Conservation (phyloP, 306 rosid species). For the Casuarina equisetifolia region DNA sequence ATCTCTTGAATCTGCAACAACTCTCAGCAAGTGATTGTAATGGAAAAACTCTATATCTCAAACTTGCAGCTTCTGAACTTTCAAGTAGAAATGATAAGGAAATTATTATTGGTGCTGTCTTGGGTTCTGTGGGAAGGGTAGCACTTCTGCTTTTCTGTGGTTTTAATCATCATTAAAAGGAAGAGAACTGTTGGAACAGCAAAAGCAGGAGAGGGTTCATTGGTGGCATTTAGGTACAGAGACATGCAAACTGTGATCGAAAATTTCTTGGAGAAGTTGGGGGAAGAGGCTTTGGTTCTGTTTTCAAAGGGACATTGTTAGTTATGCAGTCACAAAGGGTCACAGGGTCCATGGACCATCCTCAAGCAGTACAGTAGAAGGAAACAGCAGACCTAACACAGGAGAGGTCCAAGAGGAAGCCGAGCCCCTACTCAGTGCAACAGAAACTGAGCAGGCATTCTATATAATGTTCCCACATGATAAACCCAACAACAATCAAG, state of each 20-base stretch:
- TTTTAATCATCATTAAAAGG: neutral
- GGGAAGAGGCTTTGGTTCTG: slow-evolving; percentile 93
- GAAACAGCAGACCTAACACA: too few relatives aligned
- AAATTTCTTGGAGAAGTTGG: slow-evolving; percentile 79
- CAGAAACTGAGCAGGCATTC: too few relatives aligned
- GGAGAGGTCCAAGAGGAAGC: too few relatives aligned
- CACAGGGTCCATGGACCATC: too few relatives aligned
- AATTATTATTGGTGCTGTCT: slow-evolving; percentile 32
- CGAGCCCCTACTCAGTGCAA: too few relatives aligned
- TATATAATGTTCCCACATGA: too few relatives aligned
- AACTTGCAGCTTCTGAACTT: slow-evolving; percentile 56
- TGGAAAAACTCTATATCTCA: slow-evolving; percentile 41
- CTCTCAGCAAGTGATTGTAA: slow-evolving; percentile 36
- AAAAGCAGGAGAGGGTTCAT: neutral
- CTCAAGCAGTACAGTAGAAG: too few relatives aligned
- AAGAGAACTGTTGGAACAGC: neutral
- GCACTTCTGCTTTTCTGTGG: slow-evolving; percentile 1
- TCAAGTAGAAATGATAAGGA: slow-evolving; percentile 24
- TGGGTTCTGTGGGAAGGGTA: slow-evolving; percentile 27
- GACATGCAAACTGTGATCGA: slow-evolving; percentile 52
- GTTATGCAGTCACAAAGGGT: too few relatives aligned
- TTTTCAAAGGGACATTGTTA: slow-evolving; percentile 83
- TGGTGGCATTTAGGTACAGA: slow-evolving; percentile 48
- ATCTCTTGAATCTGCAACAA: slow-evolving; percentile 39
- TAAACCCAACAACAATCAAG: too few relatives aligned